Evolutionary conservation across 441 rosid genomes (phyloP), one percentile per base, ranked within the genome.

Genomic region (Cnidoscolus chayamansa): DNA sequence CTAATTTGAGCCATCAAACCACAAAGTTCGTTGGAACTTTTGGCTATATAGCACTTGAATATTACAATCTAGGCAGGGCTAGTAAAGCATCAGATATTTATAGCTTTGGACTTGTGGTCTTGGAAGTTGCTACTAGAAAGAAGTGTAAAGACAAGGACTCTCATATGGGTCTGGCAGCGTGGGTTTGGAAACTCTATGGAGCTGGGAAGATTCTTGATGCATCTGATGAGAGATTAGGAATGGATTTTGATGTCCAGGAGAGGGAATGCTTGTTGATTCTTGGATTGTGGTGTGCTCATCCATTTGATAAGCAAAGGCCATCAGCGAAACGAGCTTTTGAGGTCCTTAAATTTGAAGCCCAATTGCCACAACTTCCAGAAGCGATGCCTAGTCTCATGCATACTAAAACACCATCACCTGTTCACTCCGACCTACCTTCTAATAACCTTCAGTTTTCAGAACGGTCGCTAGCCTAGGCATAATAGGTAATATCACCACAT

Each of bases 191-290:
- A 8, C 63, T 59, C 4, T 59, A 31, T 59, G 63, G 63, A 59
- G 63, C 16, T 30, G 40, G 43, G 63, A 30, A 81, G 84, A n/a
- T 53, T 32, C 50, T 67, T 35, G 50, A 67, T 15, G 50, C 61
- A 53, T n/a, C 71, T 30, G 60, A 35, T 53, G 61, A 67, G 71
- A 53, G 30, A 19, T 53, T 53, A 7, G 17, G n/a, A 9, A n/a
- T 54, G 50, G 71, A 67, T 51, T 51, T 51, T 40, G 32, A 17
- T 12, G 32, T 16, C 10, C 30, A 37, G n/a, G 10, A 31, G 48
- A 30, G 30, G 35, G n/a, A 19, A 57, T 20, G 16, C 32, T 20
- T 57, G 0, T 57, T 57, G 61, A 9, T 17, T 57, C 32, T 19
- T 57, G 61, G 31, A 57, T 57, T 17, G 31, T 57, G 35, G 2